Evolutionary conservation across 306 rosid genomes (phyloP), one percentile per base, ranked within the genome.

Genomic region (Morella rubra): DNA sequence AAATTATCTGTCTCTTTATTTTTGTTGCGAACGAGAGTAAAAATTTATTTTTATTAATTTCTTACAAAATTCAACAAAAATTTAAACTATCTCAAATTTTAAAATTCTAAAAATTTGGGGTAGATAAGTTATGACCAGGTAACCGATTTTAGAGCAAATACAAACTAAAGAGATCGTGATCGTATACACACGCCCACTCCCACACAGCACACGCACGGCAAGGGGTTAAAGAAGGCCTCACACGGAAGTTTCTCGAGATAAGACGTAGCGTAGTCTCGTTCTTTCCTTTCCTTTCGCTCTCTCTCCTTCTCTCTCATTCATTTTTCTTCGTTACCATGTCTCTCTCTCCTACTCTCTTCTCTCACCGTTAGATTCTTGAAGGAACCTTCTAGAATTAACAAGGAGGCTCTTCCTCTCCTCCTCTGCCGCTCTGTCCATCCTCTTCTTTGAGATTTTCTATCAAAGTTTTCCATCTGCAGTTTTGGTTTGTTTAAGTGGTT

Each of bases 381-480:
- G 54, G 97, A 93, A 93, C 76, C 83, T 93, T 93, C 98, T 91
- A 91, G 92, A 93, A 94, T 75, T 60, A 71, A 81, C 82, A 70
- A 56, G 56, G 27, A 19, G 8, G 6, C 15, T 9, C 54, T 55
- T 58, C 53, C 79, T 42, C 58, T 19, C 70, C 37, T 37, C 15
- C 13, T 69, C 20, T 0, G 37, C 8, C 18, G 16, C 42, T 44
- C 14, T 4, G 10, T 22, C 24, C 15, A 19, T 15, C 16, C 22
- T 46, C 50, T n/a, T 32, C 37, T 2, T 32, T 32, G 37, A 32
- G 37, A 32, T 32, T 32, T 32, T 32, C 37, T 2, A 32, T 52
- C 69, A 47, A 54, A 45, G 11, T 22, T 32, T 69, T 46, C 71
- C 5, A 4, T 7, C 24, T 9, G 0, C 8, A 20, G 42, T 12